Base-by-base conservation (phyloP, 2,329 filamentous ascomycete genomes). In the Aspergillus ochraceoroseus region DNA sequence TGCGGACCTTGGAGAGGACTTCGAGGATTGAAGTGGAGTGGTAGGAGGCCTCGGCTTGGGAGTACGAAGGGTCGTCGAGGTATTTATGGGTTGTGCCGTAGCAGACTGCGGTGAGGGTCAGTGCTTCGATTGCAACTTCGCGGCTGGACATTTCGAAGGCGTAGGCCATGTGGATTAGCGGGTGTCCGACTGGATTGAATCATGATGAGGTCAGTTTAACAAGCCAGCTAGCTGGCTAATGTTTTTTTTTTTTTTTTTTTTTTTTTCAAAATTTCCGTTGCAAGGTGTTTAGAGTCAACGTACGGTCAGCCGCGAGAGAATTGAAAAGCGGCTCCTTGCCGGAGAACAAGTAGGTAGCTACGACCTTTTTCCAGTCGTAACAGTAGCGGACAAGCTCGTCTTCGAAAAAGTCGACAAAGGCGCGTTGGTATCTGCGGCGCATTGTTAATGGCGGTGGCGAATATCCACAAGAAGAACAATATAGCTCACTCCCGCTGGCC, bases 391-490 rank as follows among this genome's bases (percentile, higher is more conserved):
- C 88, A 19, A 96, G 71, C 56, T 87, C 80, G 61, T 98, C 92
- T 62, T 98, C 92, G 59, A 94, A 96, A 61, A 92, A 96, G 62
- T 98, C 89, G 41, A 98, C 73, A 58, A 83, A 98, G 0, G 88
- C 90, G 44, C 90, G 78, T 65, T 98, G 87, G 58, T 94, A 95
- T 47, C 72, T 79, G 54, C 7, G 19, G 15, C 11, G 23, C 11
- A 7, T 9, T 7, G 13, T 15, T 12, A 29, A 9, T 4, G 1
- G 5, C 19, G 29, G 5, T 4, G 32, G 7, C 26, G 12, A n/a
- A 20, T 20, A 14, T 11, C 6, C 4, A 23, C 13, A 13, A 14
- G 15, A 6, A n/a, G 11, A 25, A 4, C 2, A 20, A 11, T 15
- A 14, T 19, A 29, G 20, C 44, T 23, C 47, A 81, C 74, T 78